These are phyloP conservation scores for Mucor plumbeus DNA, from an alignment of 371 early-diverging fungal species.

Conservation along the genomic window DNA sequence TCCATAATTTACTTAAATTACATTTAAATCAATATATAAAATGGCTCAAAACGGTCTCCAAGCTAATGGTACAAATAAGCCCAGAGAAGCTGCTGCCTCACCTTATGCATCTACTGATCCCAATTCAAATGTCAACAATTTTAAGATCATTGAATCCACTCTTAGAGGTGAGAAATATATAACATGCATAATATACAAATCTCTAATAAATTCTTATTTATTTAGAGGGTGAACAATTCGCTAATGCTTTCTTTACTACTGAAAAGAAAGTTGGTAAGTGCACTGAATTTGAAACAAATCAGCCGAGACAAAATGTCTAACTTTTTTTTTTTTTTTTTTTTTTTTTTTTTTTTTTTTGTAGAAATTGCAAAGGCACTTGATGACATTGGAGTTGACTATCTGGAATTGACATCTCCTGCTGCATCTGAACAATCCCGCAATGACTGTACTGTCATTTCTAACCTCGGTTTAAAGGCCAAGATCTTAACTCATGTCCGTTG, in stretches of 20 bases:
- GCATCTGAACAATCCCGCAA: conserved; percentile 93
- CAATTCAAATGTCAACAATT: conserved; percentile 86
- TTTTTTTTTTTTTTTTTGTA: neutral
- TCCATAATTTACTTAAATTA: neutral
- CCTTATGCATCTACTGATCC: conserved; percentile 76
- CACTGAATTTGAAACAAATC: neutral
- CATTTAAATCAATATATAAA: neutral
- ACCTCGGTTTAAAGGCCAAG: conserved; percentile 95
- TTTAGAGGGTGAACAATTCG: conserved; percentile 97
- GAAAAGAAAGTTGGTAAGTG: conserved; percentile 84
- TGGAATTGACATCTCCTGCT: conserved; percentile 94
- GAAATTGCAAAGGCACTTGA: conserved; percentile 96
- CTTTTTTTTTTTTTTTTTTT: neutral
- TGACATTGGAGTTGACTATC: conserved; percentile 95
- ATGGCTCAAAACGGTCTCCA: conserved; percentile 29
- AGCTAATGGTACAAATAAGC: conserved; percentile 17
- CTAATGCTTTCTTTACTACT: conserved; percentile 96
- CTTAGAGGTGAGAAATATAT: conserved; percentile 69
- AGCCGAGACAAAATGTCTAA: conserved; percentile 8
- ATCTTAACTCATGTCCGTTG: conserved; percentile 95
- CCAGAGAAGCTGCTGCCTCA: conserved; percentile 44
- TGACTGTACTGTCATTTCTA: conserved; percentile 90
- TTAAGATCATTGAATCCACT: conserved; percentile 95
- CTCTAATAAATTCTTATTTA: neutral
- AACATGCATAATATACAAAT: neutral